Conservation (phyloP, 2,329 filamentous ascomycete genomes). For the Penicillium sp. region DNA sequence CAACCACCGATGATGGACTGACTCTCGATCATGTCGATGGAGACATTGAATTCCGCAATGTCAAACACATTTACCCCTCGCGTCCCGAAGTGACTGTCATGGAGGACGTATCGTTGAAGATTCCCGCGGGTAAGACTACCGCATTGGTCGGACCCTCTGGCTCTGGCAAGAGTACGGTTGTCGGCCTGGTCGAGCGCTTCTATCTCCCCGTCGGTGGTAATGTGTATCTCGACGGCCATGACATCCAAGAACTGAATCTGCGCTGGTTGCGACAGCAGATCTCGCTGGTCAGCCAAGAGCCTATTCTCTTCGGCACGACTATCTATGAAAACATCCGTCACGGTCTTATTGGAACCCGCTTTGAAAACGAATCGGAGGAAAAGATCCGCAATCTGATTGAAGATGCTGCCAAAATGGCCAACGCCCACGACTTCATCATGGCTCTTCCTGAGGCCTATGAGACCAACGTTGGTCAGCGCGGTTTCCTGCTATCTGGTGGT, state of each 20-base stretch:
- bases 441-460: conserved; percentile 85
- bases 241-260: conserved; percentile 80
- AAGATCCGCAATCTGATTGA: conserved; percentile 72
- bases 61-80: conserved; percentile 95
- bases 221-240: conserved; percentile 79
- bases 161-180: conserved; percentile 91
- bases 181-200: conserved; percentile 90
- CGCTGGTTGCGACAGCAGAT: conserved; percentile 92
- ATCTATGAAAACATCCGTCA: conserved; percentile 91
- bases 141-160: conserved; percentile 93
- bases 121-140: conserved; percentile 89
- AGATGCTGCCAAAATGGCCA: conserved; percentile 84
- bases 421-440: conserved; percentile 90
- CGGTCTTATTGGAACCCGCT: conserved; percentile 81
- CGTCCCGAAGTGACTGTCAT: conserved; percentile 89
- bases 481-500: conserved; percentile 88
- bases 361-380: conserved; percentile 70
- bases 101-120: conserved; percentile 75
- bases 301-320: conserved; percentile 84
- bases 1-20: conserved; percentile 70
- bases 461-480: conserved; percentile 93
- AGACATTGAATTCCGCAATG: conserved; percentile 75
- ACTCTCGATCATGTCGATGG: conserved; percentile 75
- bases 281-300: conserved; percentile 90
- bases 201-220: conserved; percentile 84